Conservation (phyloP, 805 yeast species). For the Saccharomyces kudriavzevii region DNA sequence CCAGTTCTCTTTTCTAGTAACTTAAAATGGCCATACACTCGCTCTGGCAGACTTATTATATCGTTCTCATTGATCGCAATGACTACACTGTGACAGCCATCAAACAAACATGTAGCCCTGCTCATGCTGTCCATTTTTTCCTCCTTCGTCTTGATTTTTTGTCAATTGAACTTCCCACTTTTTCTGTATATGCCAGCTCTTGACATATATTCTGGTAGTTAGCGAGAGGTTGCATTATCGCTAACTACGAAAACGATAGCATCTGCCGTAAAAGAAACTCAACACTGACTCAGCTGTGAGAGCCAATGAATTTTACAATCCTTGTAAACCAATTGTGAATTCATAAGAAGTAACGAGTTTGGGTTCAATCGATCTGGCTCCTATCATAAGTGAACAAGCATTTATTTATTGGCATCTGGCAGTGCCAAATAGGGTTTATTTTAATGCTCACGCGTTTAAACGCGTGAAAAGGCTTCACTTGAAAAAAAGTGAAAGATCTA, state of each 20-base stretch:
- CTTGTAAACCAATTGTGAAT: no score
- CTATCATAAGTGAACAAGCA: neutral
- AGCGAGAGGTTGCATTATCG: neutral
- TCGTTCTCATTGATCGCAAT: constrained; percentile 10
- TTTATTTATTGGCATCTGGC: neutral
- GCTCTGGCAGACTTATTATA: constrained; percentile 6
- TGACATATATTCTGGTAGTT: neutral
- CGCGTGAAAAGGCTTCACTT: neutral
- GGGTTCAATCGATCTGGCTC: neutral
- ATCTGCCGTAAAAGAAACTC: neutral
- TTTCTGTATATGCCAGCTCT: neutral
- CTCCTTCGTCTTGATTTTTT: neutral
- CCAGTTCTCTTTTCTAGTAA: constrained; percentile 12
- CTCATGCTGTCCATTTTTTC: constrained; percentile 4
- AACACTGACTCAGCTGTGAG: neutral
- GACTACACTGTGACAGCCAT: constrained; percentile 17
- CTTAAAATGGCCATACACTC: constrained; percentile 12
- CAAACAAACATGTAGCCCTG: constrained; percentile 22
- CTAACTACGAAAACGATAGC: neutral
- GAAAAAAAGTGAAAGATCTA: neutral
- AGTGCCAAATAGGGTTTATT: neutral
- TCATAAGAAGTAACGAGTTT: neutral
- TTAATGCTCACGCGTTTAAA: neutral
- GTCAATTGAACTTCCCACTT: neutral
- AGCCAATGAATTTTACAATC: no score